Conservation (phyloP, 1,139 yeast genomes). For the Pichiaceae sp. region DNA sequence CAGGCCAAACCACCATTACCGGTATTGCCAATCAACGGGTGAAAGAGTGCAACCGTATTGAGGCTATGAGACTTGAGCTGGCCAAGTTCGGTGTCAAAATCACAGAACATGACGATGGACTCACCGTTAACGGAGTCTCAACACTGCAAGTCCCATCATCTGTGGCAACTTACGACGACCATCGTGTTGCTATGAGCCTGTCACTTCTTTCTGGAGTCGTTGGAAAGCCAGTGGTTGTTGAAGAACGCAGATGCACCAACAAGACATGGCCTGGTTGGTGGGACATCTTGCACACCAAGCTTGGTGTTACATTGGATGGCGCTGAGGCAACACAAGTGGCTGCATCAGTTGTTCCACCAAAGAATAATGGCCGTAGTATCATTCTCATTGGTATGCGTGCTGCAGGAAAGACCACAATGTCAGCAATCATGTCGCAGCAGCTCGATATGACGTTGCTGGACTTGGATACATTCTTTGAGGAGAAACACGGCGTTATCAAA, state of each 20-base stretch:
- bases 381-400: conserved; percentile 97
- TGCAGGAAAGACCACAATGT: conserved; percentile 87
- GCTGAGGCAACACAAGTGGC: conserved; percentile 31
- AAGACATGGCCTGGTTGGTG: conserved; percentile 99
- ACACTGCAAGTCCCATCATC: conserved; percentile 45
- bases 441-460: conserved; percentile 72
- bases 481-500: conserved; percentile 46
- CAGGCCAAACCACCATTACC: conserved; percentile 59
- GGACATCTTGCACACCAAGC: conserved; percentile 74
- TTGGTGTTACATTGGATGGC: conserved; percentile 65
- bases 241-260: conserved; percentile 87
- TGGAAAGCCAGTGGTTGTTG: conserved; percentile 54
- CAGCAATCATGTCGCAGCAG: conserved; percentile 68
- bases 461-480: conserved; percentile 66
- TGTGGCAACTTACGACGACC: conserved; percentile 82
- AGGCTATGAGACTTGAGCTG: conserved; percentile 85
- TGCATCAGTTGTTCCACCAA: conserved; percentile 8
- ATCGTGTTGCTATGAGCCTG: conserved; percentile 97
- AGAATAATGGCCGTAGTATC: conserved; percentile 47
- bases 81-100: conserved; percentile 86
- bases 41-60: conserved; percentile 93
- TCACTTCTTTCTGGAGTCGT: conserved; percentile 67
- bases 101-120: conserved; percentile 85
- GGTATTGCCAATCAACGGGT: conserved; percentile 99
- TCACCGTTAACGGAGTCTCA: conserved; percentile 67